phyloP scores from a whole-genome alignment of 495 filamentous ascomycete genomes.

The Tetracladium marchalianum region DNA sequence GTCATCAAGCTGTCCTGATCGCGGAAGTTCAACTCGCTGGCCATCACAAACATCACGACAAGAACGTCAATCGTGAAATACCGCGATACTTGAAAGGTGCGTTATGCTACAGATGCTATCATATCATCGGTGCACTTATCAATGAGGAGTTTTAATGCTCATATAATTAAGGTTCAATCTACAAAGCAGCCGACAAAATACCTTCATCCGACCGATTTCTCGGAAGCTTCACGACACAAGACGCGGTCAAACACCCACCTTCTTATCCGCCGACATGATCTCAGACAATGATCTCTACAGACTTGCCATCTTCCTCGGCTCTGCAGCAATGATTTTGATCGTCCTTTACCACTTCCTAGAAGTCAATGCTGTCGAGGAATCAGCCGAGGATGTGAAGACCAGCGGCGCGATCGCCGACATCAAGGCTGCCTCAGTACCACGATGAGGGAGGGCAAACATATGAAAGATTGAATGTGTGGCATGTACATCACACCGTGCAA shows the following conservation, averaged over 20 bases:
- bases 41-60: too few species aligned
- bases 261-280: conserved; percentile 52
- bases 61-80: too few species aligned
- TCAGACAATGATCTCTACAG: conserved; percentile 75
- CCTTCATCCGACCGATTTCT: background rate
- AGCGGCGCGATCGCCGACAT: background rate
- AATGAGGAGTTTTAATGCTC: too few species aligned
- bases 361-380: conserved; percentile 67
- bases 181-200: too few species aligned
- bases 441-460: background rate
- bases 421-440: conserved; percentile 7
- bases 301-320: conserved; percentile 90
- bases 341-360: conserved; percentile 96
- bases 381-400: conserved; percentile 5
- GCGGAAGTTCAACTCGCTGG: background rate
- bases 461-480: too few species aligned
- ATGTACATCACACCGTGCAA: too few species aligned
- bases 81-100: too few species aligned
- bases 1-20: background rate
- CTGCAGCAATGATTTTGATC: conserved; percentile 83
- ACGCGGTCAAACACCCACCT: background rate
- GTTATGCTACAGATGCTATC: too few species aligned
- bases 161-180: too few species aligned
- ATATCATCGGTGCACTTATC: too few species aligned
- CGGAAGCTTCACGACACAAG: conserved; percentile 1